Conservation (phyloP, 2,329 filamentous ascomycete genomes). For the Fusarium papillatum region DNA sequence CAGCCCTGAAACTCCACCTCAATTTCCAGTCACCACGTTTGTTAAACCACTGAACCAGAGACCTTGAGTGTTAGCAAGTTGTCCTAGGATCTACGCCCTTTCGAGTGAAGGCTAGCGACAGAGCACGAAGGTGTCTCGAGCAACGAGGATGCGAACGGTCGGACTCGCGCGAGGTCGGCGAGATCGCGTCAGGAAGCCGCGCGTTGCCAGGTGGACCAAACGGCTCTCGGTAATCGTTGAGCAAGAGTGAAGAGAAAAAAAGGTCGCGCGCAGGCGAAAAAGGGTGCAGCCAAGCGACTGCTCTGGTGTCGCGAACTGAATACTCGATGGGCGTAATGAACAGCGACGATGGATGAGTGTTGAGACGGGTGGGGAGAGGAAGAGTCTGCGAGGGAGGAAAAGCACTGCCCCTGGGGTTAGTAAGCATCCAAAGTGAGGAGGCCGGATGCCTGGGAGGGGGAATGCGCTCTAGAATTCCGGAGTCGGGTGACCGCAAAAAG, state of each 20-base stretch:
- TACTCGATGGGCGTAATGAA: conserved; percentile 32
- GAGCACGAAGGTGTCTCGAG: conserved; percentile 17
- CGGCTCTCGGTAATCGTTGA: conserved; percentile 1
- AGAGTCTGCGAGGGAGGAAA: conserved; percentile 37
- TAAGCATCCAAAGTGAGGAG: conserved; percentile 24
- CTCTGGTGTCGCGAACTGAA: conserved; percentile 21
- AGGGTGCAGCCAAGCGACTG: conserved; percentile 11
- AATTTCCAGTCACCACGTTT: conserved; percentile 51
- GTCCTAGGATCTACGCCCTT: conserved; percentile 39
- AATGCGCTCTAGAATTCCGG: neutral
- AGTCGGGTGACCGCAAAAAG: neutral
- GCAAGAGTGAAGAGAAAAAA: neutral
- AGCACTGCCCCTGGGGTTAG: conserved; percentile 23
- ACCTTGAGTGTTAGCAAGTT: conserved; percentile 46
- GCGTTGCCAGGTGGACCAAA: conserved; percentile 8
- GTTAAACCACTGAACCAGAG: conserved; percentile 48
- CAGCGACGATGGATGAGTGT: conserved; percentile 33
- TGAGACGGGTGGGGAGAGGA: conserved; percentile 35
- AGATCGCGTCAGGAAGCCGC: conserved; percentile 17
- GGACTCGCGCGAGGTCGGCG: conserved; percentile 22
- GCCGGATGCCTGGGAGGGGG: neutral
- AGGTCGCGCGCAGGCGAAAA: neutral
- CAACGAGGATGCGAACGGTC: conserved; percentile 12
- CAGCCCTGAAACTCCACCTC: conserved; percentile 53
- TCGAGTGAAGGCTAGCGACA: conserved; percentile 40